Evolutionary conservation across 495 filamentous ascomycete genomes (phyloP), one percentile per base, ranked within the genome.

Genomic region (Collariella sp.): DNA sequence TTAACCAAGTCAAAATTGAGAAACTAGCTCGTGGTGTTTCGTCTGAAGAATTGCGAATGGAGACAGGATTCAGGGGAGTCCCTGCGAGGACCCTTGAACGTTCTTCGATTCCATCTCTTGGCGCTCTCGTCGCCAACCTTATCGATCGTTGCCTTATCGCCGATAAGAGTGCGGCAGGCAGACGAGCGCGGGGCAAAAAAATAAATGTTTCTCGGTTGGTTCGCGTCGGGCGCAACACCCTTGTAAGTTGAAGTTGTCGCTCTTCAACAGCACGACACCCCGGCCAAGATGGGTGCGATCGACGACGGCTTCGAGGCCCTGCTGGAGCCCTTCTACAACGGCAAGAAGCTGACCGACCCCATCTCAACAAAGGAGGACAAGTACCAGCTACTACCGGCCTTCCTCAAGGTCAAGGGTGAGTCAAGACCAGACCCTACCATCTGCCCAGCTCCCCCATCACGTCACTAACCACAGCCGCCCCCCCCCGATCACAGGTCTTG

Each of bases 321-420:
- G 13, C 75, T 97, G 39, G 83, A 95, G 70, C 93, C 93, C 0
- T 96, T 97, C 67, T 99, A 99, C 70, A 89, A 91, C 61, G 91
- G 88, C 50, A 99, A 97, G 67, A 84, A 82, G 47, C 72, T 97
- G 49, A 95, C 89, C 0, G 93, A 96, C 56, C 88, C 91, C 0
- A 95, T 99, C 63, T 82, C 88, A 36, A 95, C 94, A n/a, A 90
- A 68, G 36, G 71, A 83, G 56, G 91, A 97, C 71, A 97, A 97
- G 76, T 96, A 89, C 83, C 96, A 96, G 65, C 74, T 99, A 22
- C 74, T 99, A 16, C 94, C 93, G 0, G 91, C 93, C 4, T 99
- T 97, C 64, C 76, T 99, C 45, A 96, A 96, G 66, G 90, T 96
- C 62, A 99, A 99, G 69, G 93, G 73, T 76, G 50, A 54, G 68